Conservation (phyloP, 2,329 filamentous ascomycete genomes). For the Epichloe brachyelytri region DNA sequence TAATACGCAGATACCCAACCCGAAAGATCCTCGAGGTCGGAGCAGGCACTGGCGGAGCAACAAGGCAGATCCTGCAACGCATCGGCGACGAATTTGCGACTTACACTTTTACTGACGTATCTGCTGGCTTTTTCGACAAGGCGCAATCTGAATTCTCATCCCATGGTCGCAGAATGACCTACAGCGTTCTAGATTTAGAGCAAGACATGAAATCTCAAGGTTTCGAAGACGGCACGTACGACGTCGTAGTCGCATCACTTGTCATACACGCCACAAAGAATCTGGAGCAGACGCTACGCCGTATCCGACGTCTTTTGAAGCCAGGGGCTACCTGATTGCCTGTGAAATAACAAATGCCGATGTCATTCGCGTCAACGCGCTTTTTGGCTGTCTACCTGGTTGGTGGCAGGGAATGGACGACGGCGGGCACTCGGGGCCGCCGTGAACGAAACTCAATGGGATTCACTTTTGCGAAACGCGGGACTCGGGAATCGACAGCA, state of each 20-base stretch:
- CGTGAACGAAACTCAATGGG: background rate
- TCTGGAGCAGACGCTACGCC: conserved; percentile 12
- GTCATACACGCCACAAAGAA: conserved; percentile 24
- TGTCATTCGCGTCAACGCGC: background rate
- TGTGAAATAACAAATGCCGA: conserved; percentile 1
- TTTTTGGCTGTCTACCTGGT: conserved; percentile 1
- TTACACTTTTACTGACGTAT: conserved; percentile 34
- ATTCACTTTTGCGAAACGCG: background rate
- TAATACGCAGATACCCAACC: background rate
- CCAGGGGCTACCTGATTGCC: conserved; percentile 5
- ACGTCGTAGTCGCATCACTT: conserved; percentile 24
- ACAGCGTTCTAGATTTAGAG: conserved; percentile 13
- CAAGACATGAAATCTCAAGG: conserved; percentile 17
- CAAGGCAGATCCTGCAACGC: conserved; percentile 19
- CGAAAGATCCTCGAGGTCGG: conserved; percentile 20
- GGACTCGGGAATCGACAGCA: conserved; percentile 5
- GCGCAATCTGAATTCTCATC: conserved; percentile 18
- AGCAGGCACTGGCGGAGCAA: conserved; percentile 30
- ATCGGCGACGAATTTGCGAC: conserved; percentile 17
- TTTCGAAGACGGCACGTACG: conserved; percentile 17
- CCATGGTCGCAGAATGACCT: conserved; percentile 9
- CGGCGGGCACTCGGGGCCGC: background rate
- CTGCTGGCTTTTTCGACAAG: conserved; percentile 25
- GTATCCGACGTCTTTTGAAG: conserved; percentile 5
- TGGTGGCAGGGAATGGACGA: conserved; percentile 4